Base-by-base conservation (phyloP, 169 alveolate genomes). In the Eimeria necatrix region DNA sequence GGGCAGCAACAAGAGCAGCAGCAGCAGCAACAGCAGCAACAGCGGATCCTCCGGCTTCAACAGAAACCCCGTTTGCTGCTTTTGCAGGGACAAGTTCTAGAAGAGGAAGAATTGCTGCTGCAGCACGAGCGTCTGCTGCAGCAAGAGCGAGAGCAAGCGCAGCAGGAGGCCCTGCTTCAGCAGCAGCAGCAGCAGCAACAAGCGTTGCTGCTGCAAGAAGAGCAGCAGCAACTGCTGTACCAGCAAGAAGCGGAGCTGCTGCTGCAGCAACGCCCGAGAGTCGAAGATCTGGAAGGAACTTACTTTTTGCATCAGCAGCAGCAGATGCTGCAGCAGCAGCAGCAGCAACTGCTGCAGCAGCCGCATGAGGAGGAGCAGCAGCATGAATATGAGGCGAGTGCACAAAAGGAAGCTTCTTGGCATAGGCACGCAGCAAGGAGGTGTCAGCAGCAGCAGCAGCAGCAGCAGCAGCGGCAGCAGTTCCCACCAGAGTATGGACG, bases 341-440 rank as follows among this genome's bases (percentile, higher is more conserved):
- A 41, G 16, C 51, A 22, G 48, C n/a, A 68, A 24, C 14, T 10
- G 48, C 16, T 4, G 22, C 32, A 24, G 51, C 78, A 12, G 78
- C 78, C 22, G 78, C 78, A 68, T 41, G 51, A 68, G 78, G 51
- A 68, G 78, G 51, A 68, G 51, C 78, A 68, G 49, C 78, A 68
- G 78, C 78, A 68, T 9, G 51, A 68, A 48, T 48, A 20, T 18
- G 7, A 24, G 78, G 18, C 46, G 16, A 24, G 16, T 22, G 78
- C 0, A 9, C 0, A 32, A 16, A 48, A n/a, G 32, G 78, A 68
- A 12, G 32, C 22, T 48, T 22, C 78, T 68, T 68, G 78, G 78
- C 78, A 24, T n/a, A 41, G 51, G 22, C 32, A 48, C 78, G 32
- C 78, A 68, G n/a, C 49, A 68, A 24, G 78, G 78, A 41, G 32